phyloP scores from a whole-genome alignment of 148 eudicot genomes.

The Pouteria glomerata region DNA sequence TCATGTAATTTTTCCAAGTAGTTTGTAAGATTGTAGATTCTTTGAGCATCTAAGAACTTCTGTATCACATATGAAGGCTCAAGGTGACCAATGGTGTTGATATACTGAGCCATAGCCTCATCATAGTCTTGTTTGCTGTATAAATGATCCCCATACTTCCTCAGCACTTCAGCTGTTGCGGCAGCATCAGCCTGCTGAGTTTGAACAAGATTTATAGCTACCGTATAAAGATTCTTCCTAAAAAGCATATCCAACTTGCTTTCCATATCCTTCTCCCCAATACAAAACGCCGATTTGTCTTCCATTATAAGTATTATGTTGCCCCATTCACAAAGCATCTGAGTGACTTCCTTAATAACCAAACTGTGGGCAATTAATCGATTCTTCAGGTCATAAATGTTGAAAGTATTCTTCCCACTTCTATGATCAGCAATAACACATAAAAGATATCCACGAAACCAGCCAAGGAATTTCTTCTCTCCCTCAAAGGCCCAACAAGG shows the following conservation, averaged over 20 bases:
- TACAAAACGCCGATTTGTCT: constrained; percentile 71
- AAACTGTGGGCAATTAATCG: constrained; percentile 80
- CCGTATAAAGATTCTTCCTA: constrained; percentile 91
- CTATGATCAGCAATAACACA: constrained; percentile 88
- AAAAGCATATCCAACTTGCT: constrained; percentile 96
- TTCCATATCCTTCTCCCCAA: constrained; percentile 98
- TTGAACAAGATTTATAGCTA: constrained; percentile 93
- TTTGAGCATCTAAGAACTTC: constrained; percentile 95
- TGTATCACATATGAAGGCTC: constrained; percentile 98
- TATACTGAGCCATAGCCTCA: constrained; percentile 95
- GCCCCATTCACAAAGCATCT: constrained; percentile 98
- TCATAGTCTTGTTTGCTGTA: constrained; percentile 88
- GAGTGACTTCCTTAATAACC: constrained; percentile 71
- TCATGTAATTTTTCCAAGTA: constrained; percentile 94
- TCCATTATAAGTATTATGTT: constrained; percentile 82
- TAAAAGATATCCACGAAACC: constrained; percentile 96
- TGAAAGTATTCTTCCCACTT: constrained; percentile 69
- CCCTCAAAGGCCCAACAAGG: constrained; percentile 99
- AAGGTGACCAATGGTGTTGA: constrained; percentile 84
- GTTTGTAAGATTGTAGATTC: constrained; percentile 91
- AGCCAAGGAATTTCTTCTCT: constrained; percentile 84
- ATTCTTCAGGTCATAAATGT: constrained; percentile 88
- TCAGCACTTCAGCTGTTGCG: constrained; percentile 96
- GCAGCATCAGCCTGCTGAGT: constrained; percentile 99
- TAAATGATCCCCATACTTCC: constrained; percentile 94